Conservation (phyloP, 2,329 filamentous ascomycete species). For the Exserohilum rostratum region DNA sequence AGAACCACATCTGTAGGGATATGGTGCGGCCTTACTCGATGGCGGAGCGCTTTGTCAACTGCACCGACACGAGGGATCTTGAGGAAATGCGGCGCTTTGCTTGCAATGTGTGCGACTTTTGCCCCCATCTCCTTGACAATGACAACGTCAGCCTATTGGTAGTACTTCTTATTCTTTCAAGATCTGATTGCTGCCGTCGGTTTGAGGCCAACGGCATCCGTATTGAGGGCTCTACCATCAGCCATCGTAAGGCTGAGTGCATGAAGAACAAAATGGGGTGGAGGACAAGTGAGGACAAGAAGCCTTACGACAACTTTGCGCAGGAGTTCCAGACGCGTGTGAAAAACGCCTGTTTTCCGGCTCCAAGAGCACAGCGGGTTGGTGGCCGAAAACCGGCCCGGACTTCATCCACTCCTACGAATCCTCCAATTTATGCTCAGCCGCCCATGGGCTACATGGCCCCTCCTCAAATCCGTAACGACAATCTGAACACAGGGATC, state of each 20-base stretch:
- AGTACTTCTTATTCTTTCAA: constrained; percentile 43
- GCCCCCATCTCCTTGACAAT: constrained; percentile 48
- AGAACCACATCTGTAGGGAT: constrained; percentile 43
- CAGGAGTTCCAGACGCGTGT: constrained; percentile 45
- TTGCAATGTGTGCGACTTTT: constrained; percentile 45
- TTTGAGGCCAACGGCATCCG: constrained; percentile 47
- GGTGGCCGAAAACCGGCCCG: constrained; percentile 25
- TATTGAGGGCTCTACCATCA: constrained; percentile 48
- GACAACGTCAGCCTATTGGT: constrained; percentile 47
- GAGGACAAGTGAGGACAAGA: constrained; percentile 41
- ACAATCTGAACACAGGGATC: constrained; percentile 25
- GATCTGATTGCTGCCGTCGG: constrained; percentile 44
- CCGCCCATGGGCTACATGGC: constrained; percentile 30
- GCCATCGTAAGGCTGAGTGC: constrained; percentile 46
- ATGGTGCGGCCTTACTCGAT: constrained; percentile 44
- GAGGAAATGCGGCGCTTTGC: constrained; percentile 42
- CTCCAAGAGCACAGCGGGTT: constrained; percentile 30
- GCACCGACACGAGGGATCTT: constrained; percentile 41
- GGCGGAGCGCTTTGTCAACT: constrained; percentile 43
- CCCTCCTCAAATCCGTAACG: constrained; percentile 25
- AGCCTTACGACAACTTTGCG: constrained; percentile 45
- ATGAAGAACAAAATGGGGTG: constrained; percentile 48
- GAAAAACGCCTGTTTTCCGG: constrained; percentile 42
- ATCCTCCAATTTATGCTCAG: constrained; percentile 21
- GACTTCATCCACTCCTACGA: constrained; percentile 28